phyloP scores from a whole-genome alignment of 129 eudicot genomes.

The Pulicaria dysenterica region DNA sequence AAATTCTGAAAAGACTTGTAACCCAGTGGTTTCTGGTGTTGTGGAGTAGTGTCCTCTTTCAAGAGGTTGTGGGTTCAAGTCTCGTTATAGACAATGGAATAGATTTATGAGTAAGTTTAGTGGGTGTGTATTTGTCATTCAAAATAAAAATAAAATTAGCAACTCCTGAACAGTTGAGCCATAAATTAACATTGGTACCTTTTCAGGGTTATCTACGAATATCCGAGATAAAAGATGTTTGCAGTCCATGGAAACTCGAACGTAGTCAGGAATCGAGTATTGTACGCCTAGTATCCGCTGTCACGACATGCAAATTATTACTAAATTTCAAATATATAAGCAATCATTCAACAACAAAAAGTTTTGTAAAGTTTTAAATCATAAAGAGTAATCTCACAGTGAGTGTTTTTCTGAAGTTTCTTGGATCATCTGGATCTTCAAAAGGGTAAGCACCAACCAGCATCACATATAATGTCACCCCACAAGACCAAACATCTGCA shows the following conservation, averaged over 20 bases:
- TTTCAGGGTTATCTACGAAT: constrained; percentile 82
- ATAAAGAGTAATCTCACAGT: constrained; percentile 37
- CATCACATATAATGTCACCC: constrained; percentile 96
- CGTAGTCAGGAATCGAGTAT: constrained; percentile 87
- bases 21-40: too few relatives aligned
- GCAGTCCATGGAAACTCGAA: constrained; percentile 81
- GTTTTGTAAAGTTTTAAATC: background rate
- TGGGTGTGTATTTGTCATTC: too few relatives aligned
- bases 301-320: background rate
- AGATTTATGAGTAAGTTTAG: too few relatives aligned
- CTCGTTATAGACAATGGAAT: too few relatives aligned
- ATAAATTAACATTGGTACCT: constrained; percentile 56
- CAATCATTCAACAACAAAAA: background rate
- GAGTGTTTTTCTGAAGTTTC: constrained; percentile 80
- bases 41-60: too few relatives aligned
- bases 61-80: too few relatives aligned
- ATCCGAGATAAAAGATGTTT: constrained; percentile 79
- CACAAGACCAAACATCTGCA: constrained; percentile 99
- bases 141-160: too few relatives aligned
- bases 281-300: constrained; percentile 86
- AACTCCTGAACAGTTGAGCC: too few relatives aligned
- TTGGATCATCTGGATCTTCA: constrained; percentile 92
- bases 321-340: background rate
- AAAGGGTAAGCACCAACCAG: constrained; percentile 95
- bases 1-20: too few relatives aligned